These are phyloP conservation scores for Moringa oleifera DNA, from an alignment of 345 rosid species.

Conservation along the genomic window DNA sequence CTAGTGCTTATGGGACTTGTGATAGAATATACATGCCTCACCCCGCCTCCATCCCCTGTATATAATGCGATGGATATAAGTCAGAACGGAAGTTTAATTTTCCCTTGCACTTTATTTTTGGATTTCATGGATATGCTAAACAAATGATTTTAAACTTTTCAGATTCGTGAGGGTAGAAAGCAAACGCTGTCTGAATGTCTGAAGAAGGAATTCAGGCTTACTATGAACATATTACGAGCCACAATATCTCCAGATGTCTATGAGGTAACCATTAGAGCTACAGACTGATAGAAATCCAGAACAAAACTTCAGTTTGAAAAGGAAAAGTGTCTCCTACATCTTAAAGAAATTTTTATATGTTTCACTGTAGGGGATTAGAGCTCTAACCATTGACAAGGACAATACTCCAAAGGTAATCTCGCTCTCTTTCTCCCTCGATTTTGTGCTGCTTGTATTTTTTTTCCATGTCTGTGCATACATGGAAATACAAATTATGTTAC, in stretches of 20 bases:
- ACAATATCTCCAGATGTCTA: slow-evolving; percentile 70
- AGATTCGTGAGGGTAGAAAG: slow-evolving; percentile 88
- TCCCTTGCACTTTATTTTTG: background rate
- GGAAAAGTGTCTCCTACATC: background rate
- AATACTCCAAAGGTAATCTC: slow-evolving; percentile 77
- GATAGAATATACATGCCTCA: background rate
- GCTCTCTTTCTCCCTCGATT: no score
- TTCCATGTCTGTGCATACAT: background rate
- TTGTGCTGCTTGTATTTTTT: background rate
- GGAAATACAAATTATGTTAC: no score
- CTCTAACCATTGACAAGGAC: slow-evolving; percentile 86
- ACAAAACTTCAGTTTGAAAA: background rate
- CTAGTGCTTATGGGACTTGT: background rate
- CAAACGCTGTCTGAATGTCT: slow-evolving; percentile 63
- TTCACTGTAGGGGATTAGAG: slow-evolving; percentile 70
- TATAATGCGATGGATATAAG: no score
- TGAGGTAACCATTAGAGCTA: slow-evolving; percentile 44
- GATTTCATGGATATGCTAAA: background rate
- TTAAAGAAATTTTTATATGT: slow-evolving; percentile 7
- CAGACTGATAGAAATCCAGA: slow-evolving; percentile 1
- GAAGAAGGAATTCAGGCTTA: slow-evolving; percentile 80
- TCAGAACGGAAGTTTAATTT: no score
- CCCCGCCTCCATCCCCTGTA: background rate
- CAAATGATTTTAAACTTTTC: slow-evolving; percentile 8
- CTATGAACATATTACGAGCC: slow-evolving; percentile 56